Conservation (phyloP, 2,329 filamentous ascomycete species). For the Colletotrichum falcatum region DNA sequence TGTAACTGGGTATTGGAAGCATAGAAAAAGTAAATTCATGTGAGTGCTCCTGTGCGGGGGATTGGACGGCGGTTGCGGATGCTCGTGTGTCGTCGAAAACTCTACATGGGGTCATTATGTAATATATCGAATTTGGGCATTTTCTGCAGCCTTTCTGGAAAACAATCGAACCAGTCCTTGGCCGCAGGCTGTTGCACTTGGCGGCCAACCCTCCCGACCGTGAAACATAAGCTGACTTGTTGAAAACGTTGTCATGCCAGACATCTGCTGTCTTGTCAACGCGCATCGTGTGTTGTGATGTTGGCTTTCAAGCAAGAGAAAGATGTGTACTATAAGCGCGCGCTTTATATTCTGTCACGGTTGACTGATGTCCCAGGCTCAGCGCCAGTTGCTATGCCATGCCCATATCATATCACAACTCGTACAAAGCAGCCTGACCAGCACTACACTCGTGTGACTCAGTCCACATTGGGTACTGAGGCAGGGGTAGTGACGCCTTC, state of each 20-base stretch:
- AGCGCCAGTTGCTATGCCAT: not conserved
- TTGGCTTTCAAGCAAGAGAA: no score
- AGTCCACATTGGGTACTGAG: not conserved
- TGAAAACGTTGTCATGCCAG: not conserved
- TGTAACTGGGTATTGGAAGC: not conserved
- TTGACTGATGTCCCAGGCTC: no score
- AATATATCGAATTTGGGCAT: no score
- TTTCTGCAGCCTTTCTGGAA: no score
- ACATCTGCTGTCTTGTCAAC: not conserved
- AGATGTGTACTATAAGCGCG: no score
- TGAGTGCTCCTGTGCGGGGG: not conserved
- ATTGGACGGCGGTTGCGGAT: not conserved
- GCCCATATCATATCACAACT: not conserved
- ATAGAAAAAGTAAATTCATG: no score
- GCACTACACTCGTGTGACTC: not conserved
- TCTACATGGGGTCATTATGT: no score
- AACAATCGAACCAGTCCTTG: not conserved
- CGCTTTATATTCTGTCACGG: not conserved
- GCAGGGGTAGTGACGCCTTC: conserved; percentile 8
- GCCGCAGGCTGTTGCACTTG: no score
- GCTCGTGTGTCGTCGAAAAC: no score
- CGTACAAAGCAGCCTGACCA: not conserved
- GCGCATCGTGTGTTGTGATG: not conserved
- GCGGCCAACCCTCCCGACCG: not conserved
- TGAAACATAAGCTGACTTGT: not conserved